These are phyloP conservation scores for Globisporangium nodosum DNA, from an alignment of 352 stramenopile genomes.

Conservation along the genomic window DNA sequence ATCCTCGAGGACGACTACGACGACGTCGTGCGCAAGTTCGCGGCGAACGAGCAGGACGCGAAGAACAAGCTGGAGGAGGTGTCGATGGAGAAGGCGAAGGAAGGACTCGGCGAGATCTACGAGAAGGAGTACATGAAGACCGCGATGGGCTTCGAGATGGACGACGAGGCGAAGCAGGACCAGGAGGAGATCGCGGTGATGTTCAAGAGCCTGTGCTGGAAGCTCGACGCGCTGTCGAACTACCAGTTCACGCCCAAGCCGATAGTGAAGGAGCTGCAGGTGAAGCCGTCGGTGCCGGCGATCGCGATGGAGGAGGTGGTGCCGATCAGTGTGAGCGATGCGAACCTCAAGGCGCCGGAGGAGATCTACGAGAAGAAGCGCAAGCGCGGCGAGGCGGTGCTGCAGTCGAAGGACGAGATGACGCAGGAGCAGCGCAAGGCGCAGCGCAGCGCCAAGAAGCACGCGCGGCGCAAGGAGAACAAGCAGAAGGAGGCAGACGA, in stretches of 20 bases:
- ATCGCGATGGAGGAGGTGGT: slow-evolving; percentile 85
- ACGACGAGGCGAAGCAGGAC: slow-evolving; percentile 89
- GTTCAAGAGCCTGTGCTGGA: slow-evolving; percentile 94
- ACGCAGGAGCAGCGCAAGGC: slow-evolving; percentile 84
- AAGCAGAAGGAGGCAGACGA: slow-evolving; percentile 89
- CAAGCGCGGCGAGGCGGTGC: slow-evolving; percentile 75
- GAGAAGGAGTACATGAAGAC: slow-evolving; percentile 96
- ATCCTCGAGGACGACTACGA: slow-evolving; percentile 95
- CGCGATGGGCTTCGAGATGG: slow-evolving; percentile 89
- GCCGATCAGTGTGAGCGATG: slow-evolving; percentile 79
- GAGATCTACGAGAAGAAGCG: slow-evolving; percentile 86
- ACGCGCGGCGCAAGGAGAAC: slow-evolving; percentile 86
- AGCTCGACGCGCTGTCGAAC: slow-evolving; percentile 93
- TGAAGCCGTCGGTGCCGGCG: slow-evolving; percentile 73
- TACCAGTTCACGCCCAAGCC: slow-evolving; percentile 95
- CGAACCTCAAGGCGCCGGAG: slow-evolving; percentile 77
- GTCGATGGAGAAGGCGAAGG: slow-evolving; percentile 90
- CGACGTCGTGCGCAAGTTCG: slow-evolving; percentile 90
- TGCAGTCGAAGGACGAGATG: slow-evolving; percentile 85
- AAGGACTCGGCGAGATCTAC: slow-evolving; percentile 92
- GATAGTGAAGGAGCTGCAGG: slow-evolving; percentile 88
- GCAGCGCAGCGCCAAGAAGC: slow-evolving; percentile 88
- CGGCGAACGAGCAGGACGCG: slow-evolving; percentile 58
- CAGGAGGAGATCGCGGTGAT: slow-evolving; percentile 93
- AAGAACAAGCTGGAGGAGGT: slow-evolving; percentile 91